Evolutionary conservation across 345 rosid genomes (phyloP), one percentile per base, ranked within the genome.

Genomic region (Arabidopsis suecica): DNA sequence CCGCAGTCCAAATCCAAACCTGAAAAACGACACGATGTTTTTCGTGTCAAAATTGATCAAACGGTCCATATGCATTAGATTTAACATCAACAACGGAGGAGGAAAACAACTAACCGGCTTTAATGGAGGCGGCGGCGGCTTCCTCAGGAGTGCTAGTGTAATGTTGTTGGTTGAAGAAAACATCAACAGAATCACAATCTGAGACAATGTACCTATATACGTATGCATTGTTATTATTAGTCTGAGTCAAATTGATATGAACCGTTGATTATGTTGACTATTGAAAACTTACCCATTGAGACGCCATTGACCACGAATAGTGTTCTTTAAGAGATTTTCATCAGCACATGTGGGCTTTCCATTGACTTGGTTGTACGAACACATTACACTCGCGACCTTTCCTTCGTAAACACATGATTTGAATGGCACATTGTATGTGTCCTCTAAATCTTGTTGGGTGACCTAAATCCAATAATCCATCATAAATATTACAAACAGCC

Each of bases 321-420:
- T 95, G 80, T 77, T 74, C 68, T 84, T 89, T 34, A 95, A 91
- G 20, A 95, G 90, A 72, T 79, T 68, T 47, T 87, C 86, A 53
- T 95, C 99, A 8, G 99, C 99, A 71, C 99, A 95, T 1, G 99
- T 88, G 12, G 99, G 99, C 62, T 87, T 86, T 16, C 99, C 99
- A 11, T 92, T 95, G 7, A 95, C 97, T 82, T 90, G 99, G 71
- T 95, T 92, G 78, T 95, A 95, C 23, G 99, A 95, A 73, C 99
- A 95, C 99, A 95, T 95, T 1, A 95, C 97, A 79, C 99, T 92
- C 0, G 97, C 96, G 6, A 92, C 99, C 7, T 79, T 86, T 30
- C 99, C 99, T 48, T 92, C 96, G 78, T 77, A 73, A 30, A 95
- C 99, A 60, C 99, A 95, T 0, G 88, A 81, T 80, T 82, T 90